Conservation (phyloP, 306 rosid species). For the Vigna trinervia region DNA sequence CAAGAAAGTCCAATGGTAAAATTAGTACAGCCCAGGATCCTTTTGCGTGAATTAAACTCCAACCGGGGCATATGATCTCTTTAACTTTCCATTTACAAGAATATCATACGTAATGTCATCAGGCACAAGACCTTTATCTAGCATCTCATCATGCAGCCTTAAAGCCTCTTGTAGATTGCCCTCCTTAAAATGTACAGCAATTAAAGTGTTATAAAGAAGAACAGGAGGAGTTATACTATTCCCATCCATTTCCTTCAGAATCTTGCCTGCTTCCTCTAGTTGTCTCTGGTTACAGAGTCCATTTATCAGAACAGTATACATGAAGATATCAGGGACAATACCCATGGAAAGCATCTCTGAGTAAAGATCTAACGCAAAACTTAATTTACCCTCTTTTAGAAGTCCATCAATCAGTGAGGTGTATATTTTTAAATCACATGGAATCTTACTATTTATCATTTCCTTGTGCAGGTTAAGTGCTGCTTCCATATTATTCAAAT, state of each 20-base stretch:
- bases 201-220: constrained; percentile 69
- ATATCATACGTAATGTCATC: constrained; percentile 67
- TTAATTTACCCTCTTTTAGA: constrained; percentile 62
- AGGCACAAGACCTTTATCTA: constrained; percentile 75
- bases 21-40: background rate
- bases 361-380: constrained; percentile 67
- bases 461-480: constrained; percentile 63
- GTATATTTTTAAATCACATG: constrained; percentile 67
- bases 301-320: constrained; percentile 58
- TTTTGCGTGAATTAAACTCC: constrained; percentile 16
- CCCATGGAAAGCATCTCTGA: constrained; percentile 79
- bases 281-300: constrained; percentile 72
- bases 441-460: constrained; percentile 65
- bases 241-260: constrained; percentile 65
- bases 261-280: constrained; percentile 65
- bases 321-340: constrained; percentile 62
- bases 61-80: constrained; percentile 43
- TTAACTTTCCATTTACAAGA: constrained; percentile 71
- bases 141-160: constrained; percentile 87
- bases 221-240: constrained; percentile 57
- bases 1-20: background rate
- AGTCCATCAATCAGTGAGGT: constrained; percentile 71
- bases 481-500: constrained; percentile 70
- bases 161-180: constrained; percentile 78
- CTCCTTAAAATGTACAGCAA: constrained; percentile 71